Conservation (phyloP, 2,329 filamentous ascomycete genomes). For the Hypomyces perniciosus region DNA sequence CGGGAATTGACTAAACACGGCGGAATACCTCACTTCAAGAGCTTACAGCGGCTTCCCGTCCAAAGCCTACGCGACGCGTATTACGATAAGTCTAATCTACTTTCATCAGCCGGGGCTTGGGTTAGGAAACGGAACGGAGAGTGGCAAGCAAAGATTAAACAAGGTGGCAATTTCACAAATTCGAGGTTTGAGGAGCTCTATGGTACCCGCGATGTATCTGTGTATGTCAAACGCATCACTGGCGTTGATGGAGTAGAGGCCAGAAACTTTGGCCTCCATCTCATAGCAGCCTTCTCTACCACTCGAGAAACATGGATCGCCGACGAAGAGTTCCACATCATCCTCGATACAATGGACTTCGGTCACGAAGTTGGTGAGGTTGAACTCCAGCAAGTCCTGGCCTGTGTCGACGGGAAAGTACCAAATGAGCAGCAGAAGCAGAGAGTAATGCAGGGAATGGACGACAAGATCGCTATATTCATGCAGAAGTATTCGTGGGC, state of each 20-base stretch:
- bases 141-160: too few relatives aligned
- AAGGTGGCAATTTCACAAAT: too few relatives aligned
- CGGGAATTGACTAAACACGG: neutral
- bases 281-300: neutral
- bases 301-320: conserved; percentile 4
- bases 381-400: neutral
- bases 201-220: too few relatives aligned
- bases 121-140: too few relatives aligned
- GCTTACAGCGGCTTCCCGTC: too few relatives aligned
- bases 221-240: too few relatives aligned
- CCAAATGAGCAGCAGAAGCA: neutral
- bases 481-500: conserved; percentile 3
- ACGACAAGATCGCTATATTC: neutral
- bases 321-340: conserved; percentile 1
- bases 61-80: too few relatives aligned
- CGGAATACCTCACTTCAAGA: conserved; percentile 1
- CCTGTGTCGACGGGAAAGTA: neutral
- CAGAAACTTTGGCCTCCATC: neutral
- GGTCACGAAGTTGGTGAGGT: conserved; percentile 4
- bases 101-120: too few relatives aligned
- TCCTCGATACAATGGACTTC: conserved; percentile 4
- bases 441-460: neutral
- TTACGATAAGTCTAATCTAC: too few relatives aligned
- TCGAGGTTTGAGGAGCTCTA: too few relatives aligned
- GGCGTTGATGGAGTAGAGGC: too few relatives aligned